Conservation (phyloP, 495 filamentous ascomycete genomes). For the Hypoxylon trugodes region DNA sequence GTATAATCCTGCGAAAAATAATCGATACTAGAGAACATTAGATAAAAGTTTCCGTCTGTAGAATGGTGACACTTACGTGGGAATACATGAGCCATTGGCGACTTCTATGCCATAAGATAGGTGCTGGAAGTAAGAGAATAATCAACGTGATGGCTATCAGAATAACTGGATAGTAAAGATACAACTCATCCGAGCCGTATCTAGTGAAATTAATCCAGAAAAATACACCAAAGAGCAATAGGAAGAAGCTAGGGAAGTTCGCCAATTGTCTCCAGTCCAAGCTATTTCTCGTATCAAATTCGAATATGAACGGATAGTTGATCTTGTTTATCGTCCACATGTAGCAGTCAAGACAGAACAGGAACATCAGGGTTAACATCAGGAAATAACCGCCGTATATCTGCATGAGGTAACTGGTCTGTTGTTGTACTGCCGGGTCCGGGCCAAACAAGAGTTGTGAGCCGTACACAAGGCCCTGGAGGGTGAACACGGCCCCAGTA, state of each 20-base stretch:
- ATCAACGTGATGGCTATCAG: slow-evolving; percentile 71
- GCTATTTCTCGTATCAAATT: slow-evolving; percentile 85
- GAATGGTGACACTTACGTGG: slow-evolving; percentile 64
- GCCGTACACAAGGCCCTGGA: slow-evolving; percentile 78
- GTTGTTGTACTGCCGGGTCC: slow-evolving; percentile 55
- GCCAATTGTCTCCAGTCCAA: slow-evolving; percentile 89
- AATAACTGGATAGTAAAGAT: slow-evolving; percentile 88
- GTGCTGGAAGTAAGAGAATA: slow-evolving; percentile 78
- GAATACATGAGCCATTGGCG: slow-evolving; percentile 86
- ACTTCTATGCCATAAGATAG: slow-evolving; percentile 76
- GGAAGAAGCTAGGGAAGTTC: slow-evolving; percentile 82
- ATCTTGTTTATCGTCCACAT: slow-evolving; percentile 85
- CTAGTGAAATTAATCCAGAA: slow-evolving; percentile 87
- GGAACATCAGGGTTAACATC: slow-evolving; percentile 71
- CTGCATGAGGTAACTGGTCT: slow-evolving; percentile 81
- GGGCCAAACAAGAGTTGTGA: slow-evolving; percentile 59
- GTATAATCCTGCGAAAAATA: slow-evolving; percentile 84
- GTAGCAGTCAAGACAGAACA: slow-evolving; percentile 82
- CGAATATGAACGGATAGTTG: slow-evolving; percentile 96
- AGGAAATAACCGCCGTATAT: slow-evolving; percentile 89
- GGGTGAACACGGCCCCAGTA: slow-evolving; percentile 73
- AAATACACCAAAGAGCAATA: slow-evolving; percentile 78
- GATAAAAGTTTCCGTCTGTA: not conserved
- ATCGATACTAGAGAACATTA: slow-evolving; percentile 70
- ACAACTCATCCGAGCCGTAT: slow-evolving; percentile 71